Percentiles rank a stretch among this genome's conserved stretches.
These are phyloP conservation scores for Epichloe festucae DNA, from an alignment of 2,329 filamentous ascomycete species.

Conservation along the genomic window DNA sequence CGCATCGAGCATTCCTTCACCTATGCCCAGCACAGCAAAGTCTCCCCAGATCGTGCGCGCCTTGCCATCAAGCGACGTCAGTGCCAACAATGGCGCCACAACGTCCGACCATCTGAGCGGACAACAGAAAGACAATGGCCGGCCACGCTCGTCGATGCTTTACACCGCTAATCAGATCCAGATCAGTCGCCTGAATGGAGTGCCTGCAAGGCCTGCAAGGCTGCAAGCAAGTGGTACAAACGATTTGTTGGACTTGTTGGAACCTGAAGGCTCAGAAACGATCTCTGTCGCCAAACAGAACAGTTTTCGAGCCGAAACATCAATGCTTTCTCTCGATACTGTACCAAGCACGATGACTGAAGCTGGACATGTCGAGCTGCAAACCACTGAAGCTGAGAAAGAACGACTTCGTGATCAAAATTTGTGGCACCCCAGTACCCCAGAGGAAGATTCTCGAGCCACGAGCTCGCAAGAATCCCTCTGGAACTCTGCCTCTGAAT, in stretches of 20 bases:
- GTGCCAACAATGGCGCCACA: neutral
- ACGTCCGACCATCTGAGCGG: neutral
- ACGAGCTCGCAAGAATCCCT: neutral
- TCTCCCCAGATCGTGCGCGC: neutral
- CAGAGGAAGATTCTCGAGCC: neutral
- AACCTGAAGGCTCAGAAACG: neutral
- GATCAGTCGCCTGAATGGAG: slow-evolving; percentile 1
- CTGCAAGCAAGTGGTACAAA: neutral
- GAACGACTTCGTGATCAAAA: neutral
- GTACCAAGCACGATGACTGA: neutral
- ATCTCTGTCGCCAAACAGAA: neutral
- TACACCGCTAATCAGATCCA: slow-evolving; percentile 1
- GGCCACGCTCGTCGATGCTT: slow-evolving; percentile 1
- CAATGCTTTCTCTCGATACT: neutral
- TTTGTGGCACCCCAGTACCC: neutral
- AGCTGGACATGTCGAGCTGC: neutral
- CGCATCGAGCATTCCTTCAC: slow-evolving; percentile 15
- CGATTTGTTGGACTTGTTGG: neutral
- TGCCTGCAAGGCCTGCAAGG: neutral
- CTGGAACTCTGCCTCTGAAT: neutral
- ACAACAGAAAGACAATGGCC: neutral
- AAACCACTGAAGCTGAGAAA: neutral
- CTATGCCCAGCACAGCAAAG: neutral
- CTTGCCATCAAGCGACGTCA: neutral
- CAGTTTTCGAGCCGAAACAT: neutral